Percentiles rank a stretch among this genome's conserved stretches.
phyloP scores from a whole-genome alignment of 441 rosid species.

The Cnidoscolus chayamansa region DNA sequence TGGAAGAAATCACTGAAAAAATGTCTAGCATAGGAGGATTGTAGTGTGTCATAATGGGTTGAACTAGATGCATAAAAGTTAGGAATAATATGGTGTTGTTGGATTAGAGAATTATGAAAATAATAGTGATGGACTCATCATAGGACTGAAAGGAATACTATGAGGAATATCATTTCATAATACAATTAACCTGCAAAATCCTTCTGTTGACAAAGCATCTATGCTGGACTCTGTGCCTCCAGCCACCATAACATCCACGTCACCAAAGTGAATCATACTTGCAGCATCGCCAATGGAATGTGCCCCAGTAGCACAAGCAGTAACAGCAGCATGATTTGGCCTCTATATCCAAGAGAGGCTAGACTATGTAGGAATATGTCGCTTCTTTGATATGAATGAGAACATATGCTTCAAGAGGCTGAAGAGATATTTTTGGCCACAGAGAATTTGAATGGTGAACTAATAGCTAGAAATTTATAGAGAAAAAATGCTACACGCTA shows the following conservation, averaged over 20 bases:
- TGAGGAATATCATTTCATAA: constrained; percentile 8
- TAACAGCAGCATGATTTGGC: constrained; percentile 97
- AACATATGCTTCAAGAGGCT: constrained; percentile 2
- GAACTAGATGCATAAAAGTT: no score
- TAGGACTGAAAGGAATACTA: no score
- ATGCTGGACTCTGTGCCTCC: constrained; percentile 97
- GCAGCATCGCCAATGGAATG: constrained; percentile 96
- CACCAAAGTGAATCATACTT: constrained; percentile 96
- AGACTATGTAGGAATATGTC: constrained; percentile 19
- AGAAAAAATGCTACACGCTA: not conserved
- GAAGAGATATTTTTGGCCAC: not conserved
- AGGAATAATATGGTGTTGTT: no score
- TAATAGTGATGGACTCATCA: no score
- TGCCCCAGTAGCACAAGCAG: constrained; percentile 97
- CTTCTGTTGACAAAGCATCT: constrained; percentile 91
- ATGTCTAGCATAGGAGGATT: no score
- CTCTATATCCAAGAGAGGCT: constrained; percentile 53
- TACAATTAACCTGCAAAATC: constrained; percentile 72
- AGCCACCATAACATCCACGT: constrained; percentile 91
- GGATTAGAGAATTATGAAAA: no score
- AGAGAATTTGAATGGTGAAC: constrained; percentile 6
- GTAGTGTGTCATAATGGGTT: no score
- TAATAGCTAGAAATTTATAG: not conserved
- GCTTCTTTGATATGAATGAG: constrained; percentile 7
- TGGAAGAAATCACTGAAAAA: no score